These are phyloP conservation scores for Castanea mollissima DNA, from an alignment of 306 rosid genomes.

Conservation along the genomic window DNA sequence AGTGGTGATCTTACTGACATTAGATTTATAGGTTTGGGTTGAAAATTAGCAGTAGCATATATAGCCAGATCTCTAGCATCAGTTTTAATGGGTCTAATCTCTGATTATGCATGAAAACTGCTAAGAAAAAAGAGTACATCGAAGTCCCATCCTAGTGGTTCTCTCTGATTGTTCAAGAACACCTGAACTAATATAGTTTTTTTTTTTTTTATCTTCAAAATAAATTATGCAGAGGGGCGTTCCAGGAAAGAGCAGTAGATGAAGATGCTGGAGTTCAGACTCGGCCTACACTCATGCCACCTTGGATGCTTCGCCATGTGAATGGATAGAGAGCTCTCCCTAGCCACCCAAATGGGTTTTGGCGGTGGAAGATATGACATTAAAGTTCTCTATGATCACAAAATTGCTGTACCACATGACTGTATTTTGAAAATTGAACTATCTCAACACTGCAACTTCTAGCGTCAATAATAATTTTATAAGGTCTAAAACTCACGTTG, in stretches of 20 bases:
- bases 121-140: too few relatives aligned
- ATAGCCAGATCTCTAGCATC: background rate
- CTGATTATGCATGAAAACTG: too few relatives aligned
- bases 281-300: constrained; percentile 44
- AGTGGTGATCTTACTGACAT: too few relatives aligned
- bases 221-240: constrained; percentile 43
- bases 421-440: background rate
- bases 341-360: background rate
- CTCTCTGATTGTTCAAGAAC: background rate
- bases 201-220: background rate
- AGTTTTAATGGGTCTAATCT: too few relatives aligned
- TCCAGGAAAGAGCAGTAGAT: constrained; percentile 36
- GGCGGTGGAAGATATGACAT: constrained; percentile 8
- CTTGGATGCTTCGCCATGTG: constrained; percentile 69
- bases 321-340: constrained; percentile 16
- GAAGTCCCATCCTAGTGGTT: background rate
- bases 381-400: background rate
- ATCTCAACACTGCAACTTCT: background rate
- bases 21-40: background rate
- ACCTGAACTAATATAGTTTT: background rate
- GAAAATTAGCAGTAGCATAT: background rate
- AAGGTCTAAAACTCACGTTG: background rate
- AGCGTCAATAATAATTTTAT: too few relatives aligned
- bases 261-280: constrained; percentile 38
- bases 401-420: background rate